phyloP scores from a whole-genome alignment of 2,329 filamentous ascomycete genomes.

The Colletotrichum tofieldiae region DNA sequence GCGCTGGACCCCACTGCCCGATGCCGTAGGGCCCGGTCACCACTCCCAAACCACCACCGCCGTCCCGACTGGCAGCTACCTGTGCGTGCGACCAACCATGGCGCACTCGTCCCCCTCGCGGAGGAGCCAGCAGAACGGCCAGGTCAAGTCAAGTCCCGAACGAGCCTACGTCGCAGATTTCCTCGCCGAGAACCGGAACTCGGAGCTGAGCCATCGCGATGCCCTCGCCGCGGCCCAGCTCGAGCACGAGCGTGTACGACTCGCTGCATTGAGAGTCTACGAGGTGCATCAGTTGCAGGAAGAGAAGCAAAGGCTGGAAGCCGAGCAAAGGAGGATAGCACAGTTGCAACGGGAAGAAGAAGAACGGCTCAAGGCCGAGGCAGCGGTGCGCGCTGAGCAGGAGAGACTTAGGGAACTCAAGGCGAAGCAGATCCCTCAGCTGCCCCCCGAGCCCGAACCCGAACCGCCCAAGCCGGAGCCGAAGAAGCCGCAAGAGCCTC shows the following conservation, averaged over 20 bases:
- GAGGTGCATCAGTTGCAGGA: constrained; percentile 64
- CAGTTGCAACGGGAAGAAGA: constrained; percentile 63
- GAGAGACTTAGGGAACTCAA: constrained; percentile 64
- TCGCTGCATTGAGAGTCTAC: constrained; percentile 64
- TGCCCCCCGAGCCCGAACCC: constrained; percentile 56
- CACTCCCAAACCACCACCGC: constrained; percentile 18
- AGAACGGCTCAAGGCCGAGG: constrained; percentile 62
- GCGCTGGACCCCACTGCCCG: constrained; percentile 37
- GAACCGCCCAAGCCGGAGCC: constrained; percentile 49
- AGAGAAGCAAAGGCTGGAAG: constrained; percentile 58
- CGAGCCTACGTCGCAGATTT: constrained; percentile 70
- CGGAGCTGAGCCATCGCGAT: constrained; percentile 74
- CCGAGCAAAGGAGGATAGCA: constrained; percentile 61
- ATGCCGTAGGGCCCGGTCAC: constrained; percentile 37
- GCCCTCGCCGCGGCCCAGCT: constrained; percentile 77
- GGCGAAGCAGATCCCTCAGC: constrained; percentile 61
- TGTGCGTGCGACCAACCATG: constrained; percentile 52
- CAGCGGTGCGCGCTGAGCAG: constrained; percentile 63
- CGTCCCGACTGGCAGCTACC: constrained; percentile 16
- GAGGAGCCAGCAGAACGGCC: constrained; percentile 50
- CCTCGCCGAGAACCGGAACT: constrained; percentile 74
- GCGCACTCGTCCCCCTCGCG: constrained; percentile 60
- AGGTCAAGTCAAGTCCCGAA: constrained; percentile 60
- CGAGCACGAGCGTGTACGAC: constrained; percentile 77
- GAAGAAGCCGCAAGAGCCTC: constrained; percentile 44